These are phyloP conservation scores for Neurospora sp. DNA, from an alignment of 2,329 filamentous ascomycete genomes.

Conservation along the genomic window DNA sequence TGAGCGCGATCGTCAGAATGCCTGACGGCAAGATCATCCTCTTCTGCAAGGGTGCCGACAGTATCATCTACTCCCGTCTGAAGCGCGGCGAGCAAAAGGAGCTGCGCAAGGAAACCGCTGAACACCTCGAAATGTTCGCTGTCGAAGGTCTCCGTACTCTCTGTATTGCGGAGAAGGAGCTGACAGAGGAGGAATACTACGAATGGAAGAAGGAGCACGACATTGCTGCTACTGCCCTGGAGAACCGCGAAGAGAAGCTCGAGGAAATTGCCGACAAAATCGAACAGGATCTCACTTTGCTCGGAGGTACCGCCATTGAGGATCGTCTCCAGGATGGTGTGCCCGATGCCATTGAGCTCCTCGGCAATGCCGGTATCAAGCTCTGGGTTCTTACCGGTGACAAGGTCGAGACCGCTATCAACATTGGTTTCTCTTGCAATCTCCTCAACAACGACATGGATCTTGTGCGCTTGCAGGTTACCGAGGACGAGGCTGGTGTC, in stretches of 20 bases:
- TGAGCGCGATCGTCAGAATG: slow-evolving; percentile 96
- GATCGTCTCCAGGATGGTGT: slow-evolving; percentile 95
- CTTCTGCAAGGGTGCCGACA: slow-evolving; percentile 96
- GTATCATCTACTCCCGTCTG: slow-evolving; percentile 88
- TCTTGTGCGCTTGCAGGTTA: slow-evolving; percentile 76
- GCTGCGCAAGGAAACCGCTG: slow-evolving; percentile 71
- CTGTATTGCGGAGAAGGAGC: slow-evolving; percentile 77
- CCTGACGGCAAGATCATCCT: slow-evolving; percentile 80
- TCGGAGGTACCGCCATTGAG: slow-evolving; percentile 95
- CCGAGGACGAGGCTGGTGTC: slow-evolving; percentile 55
- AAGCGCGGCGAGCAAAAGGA: slow-evolving; percentile 78
- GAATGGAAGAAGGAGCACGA: slow-evolving; percentile 83
- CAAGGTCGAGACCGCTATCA: slow-evolving; percentile 98
- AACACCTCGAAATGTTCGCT: slow-evolving; percentile 95
- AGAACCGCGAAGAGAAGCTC: slow-evolving; percentile 83
- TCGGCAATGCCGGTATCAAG: slow-evolving; percentile 92
- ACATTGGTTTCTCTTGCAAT: slow-evolving; percentile 99
- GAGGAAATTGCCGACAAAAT: slow-evolving; percentile 84
- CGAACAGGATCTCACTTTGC: slow-evolving; percentile 75
- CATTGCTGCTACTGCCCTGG: slow-evolving; percentile 70
- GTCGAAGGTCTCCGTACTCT: slow-evolving; percentile 89
- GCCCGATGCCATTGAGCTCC: slow-evolving; percentile 84
- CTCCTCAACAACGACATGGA: slow-evolving; percentile 97
- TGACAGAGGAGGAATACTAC: slow-evolving; percentile 74
- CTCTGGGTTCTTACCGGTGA: slow-evolving; percentile 97